Percentiles rank a stretch among this genome's conserved stretches.
phyloP scores from a whole-genome alignment of 2,329 filamentous ascomycete genomes.

The Aschersonia sp. region DNA sequence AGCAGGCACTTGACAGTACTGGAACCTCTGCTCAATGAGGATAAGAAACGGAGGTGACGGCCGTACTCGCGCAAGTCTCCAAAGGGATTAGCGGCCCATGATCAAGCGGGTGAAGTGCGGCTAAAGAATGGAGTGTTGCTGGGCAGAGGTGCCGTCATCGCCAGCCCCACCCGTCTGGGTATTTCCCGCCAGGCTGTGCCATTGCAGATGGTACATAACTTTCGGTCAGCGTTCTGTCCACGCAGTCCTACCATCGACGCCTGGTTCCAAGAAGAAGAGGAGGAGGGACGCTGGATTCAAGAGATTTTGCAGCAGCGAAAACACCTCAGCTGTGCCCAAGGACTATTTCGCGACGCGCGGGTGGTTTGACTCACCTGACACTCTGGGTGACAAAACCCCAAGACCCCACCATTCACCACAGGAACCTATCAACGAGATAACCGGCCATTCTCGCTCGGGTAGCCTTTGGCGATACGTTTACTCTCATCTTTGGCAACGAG shows the following conservation, averaged over 20 bases:
- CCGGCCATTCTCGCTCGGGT: not conserved
- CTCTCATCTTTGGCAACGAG: not conserved
- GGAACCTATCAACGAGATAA: not conserved
- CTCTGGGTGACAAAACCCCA: not conserved
- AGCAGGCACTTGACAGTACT: too few relatives aligned
- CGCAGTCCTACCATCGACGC: not conserved
- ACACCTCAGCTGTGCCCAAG: too few relatives aligned
- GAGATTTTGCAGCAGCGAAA: too few relatives aligned
- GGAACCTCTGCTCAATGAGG: too few relatives aligned
- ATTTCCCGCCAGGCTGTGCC: not conserved
- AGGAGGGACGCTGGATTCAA: too few relatives aligned
- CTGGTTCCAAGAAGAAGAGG: too few relatives aligned
- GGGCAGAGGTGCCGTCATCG: constrained; percentile 17
- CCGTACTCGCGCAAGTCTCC: too few relatives aligned
- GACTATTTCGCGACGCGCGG: too few relatives aligned
- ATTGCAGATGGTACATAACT: not conserved
- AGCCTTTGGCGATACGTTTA: not conserved
- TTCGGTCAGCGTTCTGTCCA: not conserved
- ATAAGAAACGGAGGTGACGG: too few relatives aligned
- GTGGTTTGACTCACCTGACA: not conserved
- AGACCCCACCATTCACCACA: constrained; percentile 1
- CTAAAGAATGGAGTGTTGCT: constrained; percentile 7
- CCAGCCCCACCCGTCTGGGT: constrained; percentile 1
- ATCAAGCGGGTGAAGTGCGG: constrained; percentile 13
- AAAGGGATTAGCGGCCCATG: constrained; percentile 14